These are phyloP conservation scores for Pichia gijzeniarum DNA, from an alignment of 805 yeast genomes.

Conservation along the genomic window DNA sequence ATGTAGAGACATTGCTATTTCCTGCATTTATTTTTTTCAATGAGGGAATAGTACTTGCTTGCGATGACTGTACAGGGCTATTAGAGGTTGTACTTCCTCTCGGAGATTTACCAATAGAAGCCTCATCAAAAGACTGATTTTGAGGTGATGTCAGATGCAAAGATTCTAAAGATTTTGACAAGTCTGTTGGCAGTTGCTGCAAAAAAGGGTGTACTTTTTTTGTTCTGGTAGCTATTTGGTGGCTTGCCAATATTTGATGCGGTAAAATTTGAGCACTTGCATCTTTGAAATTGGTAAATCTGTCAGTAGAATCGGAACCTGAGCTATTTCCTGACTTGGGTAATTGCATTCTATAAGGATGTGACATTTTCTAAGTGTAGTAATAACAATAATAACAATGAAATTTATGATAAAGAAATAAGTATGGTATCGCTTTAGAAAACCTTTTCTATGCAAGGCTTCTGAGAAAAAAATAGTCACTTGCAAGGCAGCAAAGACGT, in stretches of 20 bases:
- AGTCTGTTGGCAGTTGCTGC: constrained; percentile 10
- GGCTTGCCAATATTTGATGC: constrained; percentile 7
- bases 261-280: not conserved
- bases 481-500: too few species aligned
- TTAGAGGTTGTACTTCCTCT: not conserved
- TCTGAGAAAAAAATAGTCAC: too few species aligned
- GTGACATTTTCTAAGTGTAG: constrained; percentile 5
- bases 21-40: too few species aligned
- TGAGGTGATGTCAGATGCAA: constrained; percentile 7
- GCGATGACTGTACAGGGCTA: not conserved
- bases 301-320: too few species aligned
- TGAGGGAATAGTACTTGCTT: not conserved
- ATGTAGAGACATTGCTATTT: not conserved
- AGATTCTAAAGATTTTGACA: constrained; percentile 11
- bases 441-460: too few species aligned
- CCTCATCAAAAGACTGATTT: not conserved
- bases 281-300: too few species aligned
- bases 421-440: not conserved
- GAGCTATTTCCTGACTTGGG: not conserved
- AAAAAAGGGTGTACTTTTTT: constrained; percentile 12
- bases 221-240: not conserved
- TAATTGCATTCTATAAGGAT: constrained; percentile 11
- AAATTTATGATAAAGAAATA: not conserved
- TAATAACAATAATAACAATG: too few species aligned
- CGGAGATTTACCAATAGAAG: not conserved